Evolutionary conservation across 1,284 basidiomycete species (phyloP).

Genomic region (Trametes versicolor): DNA sequence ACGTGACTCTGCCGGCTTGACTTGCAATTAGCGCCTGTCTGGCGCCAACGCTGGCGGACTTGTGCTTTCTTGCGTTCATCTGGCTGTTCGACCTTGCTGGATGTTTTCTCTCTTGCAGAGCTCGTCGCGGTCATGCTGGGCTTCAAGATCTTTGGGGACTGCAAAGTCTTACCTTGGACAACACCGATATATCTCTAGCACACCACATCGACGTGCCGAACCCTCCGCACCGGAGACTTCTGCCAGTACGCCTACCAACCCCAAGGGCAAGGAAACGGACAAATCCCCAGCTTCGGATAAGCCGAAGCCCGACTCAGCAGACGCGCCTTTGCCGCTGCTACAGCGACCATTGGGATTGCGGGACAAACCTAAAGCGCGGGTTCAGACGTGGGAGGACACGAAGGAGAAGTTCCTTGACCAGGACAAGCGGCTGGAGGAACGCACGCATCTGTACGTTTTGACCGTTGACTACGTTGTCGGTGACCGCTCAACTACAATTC

Average conservation of each 20-base stretch:
- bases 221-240: conserved; percentile 8
- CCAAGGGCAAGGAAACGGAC: conserved; percentile 31
- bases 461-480: too few relatives aligned
- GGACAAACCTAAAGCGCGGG: conserved; percentile 63
- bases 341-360: conserved; percentile 80
- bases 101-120: neutral
- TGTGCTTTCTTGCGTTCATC: too few relatives aligned
- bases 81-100: neutral
- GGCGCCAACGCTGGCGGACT: too few relatives aligned
- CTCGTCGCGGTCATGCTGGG: neutral
- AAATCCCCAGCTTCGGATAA: conserved; percentile 23
- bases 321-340: conserved; percentile 61
- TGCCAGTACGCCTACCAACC: conserved; percentile 7
- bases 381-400: conserved; percentile 72
- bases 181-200: conserved; percentile 22
- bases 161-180: neutral
- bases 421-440: conserved; percentile 75
- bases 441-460: conserved; percentile 73
- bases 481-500: neutral
- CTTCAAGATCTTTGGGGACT: neutral
- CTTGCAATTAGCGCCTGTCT: neutral
- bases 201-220: conserved; percentile 16
- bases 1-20: conserved; percentile 3
- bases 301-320: neutral
- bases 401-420: conserved; percentile 78